A percentile compares a stretch with the other conserved stretches of the same genome.
Evolutionary conservation across 1,284 basidiomycete species (phyloP).

Genomic region (Puccinia polysora): DNA sequence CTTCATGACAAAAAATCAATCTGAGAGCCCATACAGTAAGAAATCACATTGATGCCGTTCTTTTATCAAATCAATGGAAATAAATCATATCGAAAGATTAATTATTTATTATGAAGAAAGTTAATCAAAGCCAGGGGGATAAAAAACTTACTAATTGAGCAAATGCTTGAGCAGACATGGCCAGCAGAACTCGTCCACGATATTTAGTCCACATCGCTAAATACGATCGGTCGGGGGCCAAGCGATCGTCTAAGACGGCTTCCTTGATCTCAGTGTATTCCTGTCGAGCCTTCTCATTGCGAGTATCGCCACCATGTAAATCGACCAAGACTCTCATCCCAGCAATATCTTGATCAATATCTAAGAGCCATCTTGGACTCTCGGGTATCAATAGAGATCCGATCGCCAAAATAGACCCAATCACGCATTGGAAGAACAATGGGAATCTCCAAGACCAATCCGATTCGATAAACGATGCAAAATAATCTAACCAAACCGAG

Average conservation of each 20-base stretch:
- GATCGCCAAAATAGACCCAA: slow-evolving; percentile 72
- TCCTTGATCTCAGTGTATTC: slow-evolving; percentile 93
- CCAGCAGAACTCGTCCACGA: slow-evolving; percentile 80
- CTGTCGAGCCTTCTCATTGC: slow-evolving; percentile 66
- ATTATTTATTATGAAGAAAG: neutral
- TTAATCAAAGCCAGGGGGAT: neutral
- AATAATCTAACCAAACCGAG: slow-evolving; percentile 94
- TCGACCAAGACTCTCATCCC: slow-evolving; percentile 85
- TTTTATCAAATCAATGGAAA: slow-evolving; percentile 3
- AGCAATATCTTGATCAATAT: slow-evolving; percentile 76
- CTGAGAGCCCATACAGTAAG: slow-evolving; percentile 17
- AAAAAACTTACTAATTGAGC: slow-evolving; percentile 71
- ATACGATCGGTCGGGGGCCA: slow-evolving; percentile 78
- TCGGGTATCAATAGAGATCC: slow-evolving; percentile 87
- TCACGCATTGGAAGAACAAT: slow-evolving; percentile 59
- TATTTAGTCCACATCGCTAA: slow-evolving; percentile 79
- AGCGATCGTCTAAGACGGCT: slow-evolving; percentile 70
- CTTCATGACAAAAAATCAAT: slow-evolving; percentile 49
- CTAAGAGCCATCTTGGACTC: slow-evolving; percentile 90
- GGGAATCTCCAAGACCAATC: slow-evolving; percentile 55
- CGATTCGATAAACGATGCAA: slow-evolving; percentile 67
- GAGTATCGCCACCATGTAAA: slow-evolving; percentile 75
- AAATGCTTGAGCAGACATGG: slow-evolving; percentile 96
- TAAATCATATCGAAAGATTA: neutral
- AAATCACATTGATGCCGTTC: slow-evolving; percentile 44